Evolutionary conservation across 2,329 filamentous ascomycete genomes (phyloP).

Genomic region (Diaporthe caulivora): DNA sequence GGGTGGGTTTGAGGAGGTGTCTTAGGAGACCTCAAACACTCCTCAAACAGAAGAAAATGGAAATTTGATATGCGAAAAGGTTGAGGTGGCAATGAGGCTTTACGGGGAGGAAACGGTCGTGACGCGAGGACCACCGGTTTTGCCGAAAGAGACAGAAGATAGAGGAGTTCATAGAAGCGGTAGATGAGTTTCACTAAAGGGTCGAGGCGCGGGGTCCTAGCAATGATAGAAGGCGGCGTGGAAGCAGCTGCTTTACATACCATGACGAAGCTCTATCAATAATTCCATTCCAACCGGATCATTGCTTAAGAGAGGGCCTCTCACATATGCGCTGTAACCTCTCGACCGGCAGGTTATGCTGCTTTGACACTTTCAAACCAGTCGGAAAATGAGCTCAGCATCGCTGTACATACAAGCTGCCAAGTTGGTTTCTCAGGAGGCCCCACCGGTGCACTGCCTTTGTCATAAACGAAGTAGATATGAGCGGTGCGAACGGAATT

Average conservation of each 20-base stretch:
- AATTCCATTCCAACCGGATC: background rate
- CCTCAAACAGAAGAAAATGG: too few relatives aligned
- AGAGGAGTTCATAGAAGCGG: slow-evolving; percentile 55
- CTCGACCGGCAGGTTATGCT: background rate
- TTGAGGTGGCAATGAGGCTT: slow-evolving; percentile 29
- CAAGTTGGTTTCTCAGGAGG: background rate
- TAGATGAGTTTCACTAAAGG: slow-evolving; percentile 17
- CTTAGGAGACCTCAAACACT: too few relatives aligned
- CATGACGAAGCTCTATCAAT: background rate
- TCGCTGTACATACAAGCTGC: slow-evolving; percentile 1
- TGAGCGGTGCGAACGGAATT: too few relatives aligned
- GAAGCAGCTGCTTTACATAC: background rate
- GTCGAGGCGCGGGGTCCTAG: slow-evolving; percentile 1
- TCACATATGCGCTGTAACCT: background rate
- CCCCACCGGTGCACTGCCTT: background rate
- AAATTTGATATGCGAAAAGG: too few relatives aligned
- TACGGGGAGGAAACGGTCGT: background rate
- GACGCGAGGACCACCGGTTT: slow-evolving; percentile 48
- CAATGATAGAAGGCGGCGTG: background rate
- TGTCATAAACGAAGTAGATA: background rate
- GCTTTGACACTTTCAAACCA: background rate
- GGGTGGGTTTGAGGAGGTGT: too few relatives aligned
- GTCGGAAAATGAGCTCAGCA: background rate
- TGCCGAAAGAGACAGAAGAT: slow-evolving; percentile 50
- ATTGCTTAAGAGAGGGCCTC: background rate